Evolutionary conservation across 2,329 filamentous ascomycete genomes (phyloP).

Genomic region (Alternaria sp.): DNA sequence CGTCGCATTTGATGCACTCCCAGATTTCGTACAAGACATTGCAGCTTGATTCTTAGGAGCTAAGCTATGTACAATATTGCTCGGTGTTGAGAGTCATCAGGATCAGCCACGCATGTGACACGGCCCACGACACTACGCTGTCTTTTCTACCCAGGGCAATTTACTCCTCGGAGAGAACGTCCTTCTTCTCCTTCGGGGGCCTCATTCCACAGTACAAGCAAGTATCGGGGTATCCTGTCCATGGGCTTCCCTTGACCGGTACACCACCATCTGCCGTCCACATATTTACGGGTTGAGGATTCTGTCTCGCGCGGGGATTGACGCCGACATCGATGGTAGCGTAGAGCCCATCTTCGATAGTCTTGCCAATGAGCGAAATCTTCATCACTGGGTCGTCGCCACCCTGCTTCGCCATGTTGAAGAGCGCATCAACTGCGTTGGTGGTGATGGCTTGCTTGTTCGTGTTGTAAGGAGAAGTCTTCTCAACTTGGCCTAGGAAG

Average conservation of each 20-base stretch:
- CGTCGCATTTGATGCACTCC: not conserved
- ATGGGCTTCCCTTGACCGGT: constrained; percentile 30
- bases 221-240: constrained; percentile 39
- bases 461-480: constrained; percentile 53
- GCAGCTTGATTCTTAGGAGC: not conserved
- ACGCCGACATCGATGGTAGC: constrained; percentile 43
- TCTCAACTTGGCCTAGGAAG: constrained; percentile 61
- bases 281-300: constrained; percentile 36
- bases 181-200: constrained; percentile 24
- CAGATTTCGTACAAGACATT: not conserved
- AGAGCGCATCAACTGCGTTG: constrained; percentile 61
- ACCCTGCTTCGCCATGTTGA: constrained; percentile 55
- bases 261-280: constrained; percentile 39
- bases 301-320: constrained; percentile 35
- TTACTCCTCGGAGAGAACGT: constrained; percentile 1
- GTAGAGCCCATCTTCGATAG: constrained; percentile 39
- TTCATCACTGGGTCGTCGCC: constrained; percentile 64
- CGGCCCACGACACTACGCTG: not conserved
- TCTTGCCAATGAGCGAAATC: constrained; percentile 61
- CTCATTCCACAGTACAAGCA: constrained; percentile 28
- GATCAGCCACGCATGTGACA: not conserved
- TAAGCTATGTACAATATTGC: not conserved
- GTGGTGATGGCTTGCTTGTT: constrained; percentile 54
- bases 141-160: not conserved
- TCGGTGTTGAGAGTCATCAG: not conserved